A percentile compares a stretch with the other conserved stretches of the same genome.
These are phyloP conservation scores for Calocybe gambosa DNA, from an alignment of 1,284 basidiomycete species.

Conservation along the genomic window DNA sequence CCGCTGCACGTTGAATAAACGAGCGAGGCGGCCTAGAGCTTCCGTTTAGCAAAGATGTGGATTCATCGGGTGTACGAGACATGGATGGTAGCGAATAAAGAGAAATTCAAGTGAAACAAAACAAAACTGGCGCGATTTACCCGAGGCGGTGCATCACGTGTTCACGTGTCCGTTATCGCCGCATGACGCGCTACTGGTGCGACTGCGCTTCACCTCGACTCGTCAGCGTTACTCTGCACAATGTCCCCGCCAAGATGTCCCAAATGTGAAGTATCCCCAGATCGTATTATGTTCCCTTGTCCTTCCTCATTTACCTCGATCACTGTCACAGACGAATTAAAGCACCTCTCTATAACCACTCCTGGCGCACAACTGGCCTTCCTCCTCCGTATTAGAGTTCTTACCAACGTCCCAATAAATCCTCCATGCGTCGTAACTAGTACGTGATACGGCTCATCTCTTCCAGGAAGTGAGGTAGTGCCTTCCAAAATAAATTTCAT, in stretches of 20 bases:
- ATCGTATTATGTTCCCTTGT: conserved; percentile 43
- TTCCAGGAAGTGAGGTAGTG: conserved; percentile 23
- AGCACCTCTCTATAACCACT: conserved; percentile 38
- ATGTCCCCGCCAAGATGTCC: conserved; percentile 17
- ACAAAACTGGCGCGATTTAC: not conserved
- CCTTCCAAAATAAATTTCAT: conserved; percentile 35
- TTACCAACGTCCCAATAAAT: conserved; percentile 49
- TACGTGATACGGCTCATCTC: conserved; percentile 31
- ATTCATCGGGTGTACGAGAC: conserved; percentile 26
- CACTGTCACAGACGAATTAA: conserved; percentile 56
- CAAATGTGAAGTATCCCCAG: conserved; percentile 53
- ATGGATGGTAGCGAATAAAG: conserved; percentile 9
- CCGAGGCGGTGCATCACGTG: conserved; percentile 1
- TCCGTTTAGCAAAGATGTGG: conserved; percentile 36
- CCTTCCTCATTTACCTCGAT: conserved; percentile 42
- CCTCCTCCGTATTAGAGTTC: conserved; percentile 35
- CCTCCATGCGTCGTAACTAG: conserved; percentile 65
- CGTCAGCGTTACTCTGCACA: conserved; percentile 48
- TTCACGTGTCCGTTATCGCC: too few species aligned
- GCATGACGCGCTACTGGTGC: not conserved
- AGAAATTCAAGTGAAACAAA: conserved; percentile 7
- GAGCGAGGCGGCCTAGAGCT: conserved; percentile 18
- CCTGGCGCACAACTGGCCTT: conserved; percentile 33
- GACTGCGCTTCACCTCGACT: conserved; percentile 16
- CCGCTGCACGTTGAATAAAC: conserved; percentile 32